These are phyloP conservation scores for Onygena corvina DNA, from an alignment of 2,329 filamentous ascomycete genomes.

Conservation along the genomic window DNA sequence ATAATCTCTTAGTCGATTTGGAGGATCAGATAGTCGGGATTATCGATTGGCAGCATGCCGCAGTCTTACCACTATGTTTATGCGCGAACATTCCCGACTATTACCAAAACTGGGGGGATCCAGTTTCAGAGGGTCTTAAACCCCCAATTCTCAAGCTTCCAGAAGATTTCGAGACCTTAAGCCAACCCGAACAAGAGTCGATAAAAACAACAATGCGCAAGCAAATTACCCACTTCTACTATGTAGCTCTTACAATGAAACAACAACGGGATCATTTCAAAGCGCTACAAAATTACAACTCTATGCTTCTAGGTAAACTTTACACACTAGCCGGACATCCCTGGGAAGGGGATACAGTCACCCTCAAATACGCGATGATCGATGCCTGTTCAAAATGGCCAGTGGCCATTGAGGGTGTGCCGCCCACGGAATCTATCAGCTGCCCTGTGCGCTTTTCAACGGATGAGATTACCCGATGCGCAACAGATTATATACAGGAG, in stretches of 20 bases:
- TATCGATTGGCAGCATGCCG: slow-evolving; percentile 16
- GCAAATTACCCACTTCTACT: slow-evolving; percentile 20
- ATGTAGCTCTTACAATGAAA: slow-evolving; percentile 20
- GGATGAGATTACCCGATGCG: slow-evolving; percentile 16
- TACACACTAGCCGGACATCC: slow-evolving; percentile 19
- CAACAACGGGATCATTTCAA: slow-evolving; percentile 20
- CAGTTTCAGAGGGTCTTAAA: slow-evolving; percentile 18
- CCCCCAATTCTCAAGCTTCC: slow-evolving; percentile 19
- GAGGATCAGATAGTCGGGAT: slow-evolving; percentile 10
- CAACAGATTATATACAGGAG: slow-evolving; percentile 14
- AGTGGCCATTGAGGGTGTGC: not conserved
- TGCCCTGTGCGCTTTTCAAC: slow-evolving; percentile 19
- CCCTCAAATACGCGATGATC: slow-evolving; percentile 19
- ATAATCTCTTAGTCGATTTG: slow-evolving; percentile 12
- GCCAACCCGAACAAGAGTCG: slow-evolving; percentile 17
- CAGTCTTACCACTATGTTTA: slow-evolving; percentile 12
- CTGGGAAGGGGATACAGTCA: slow-evolving; percentile 23
- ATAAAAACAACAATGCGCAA: slow-evolving; percentile 18
- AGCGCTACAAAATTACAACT: slow-evolving; percentile 15
- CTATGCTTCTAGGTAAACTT: slow-evolving; percentile 19
- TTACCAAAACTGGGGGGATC: slow-evolving; percentile 26
- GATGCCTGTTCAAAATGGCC: slow-evolving; percentile 19
- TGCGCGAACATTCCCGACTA: slow-evolving; percentile 23
- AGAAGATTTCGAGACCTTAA: slow-evolving; percentile 18
- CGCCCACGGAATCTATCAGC: slow-evolving; percentile 3